Evolutionary conservation across 2,329 filamentous ascomycete genomes (phyloP).

Genomic region (Chrysoporthe deuterocubensis): DNA sequence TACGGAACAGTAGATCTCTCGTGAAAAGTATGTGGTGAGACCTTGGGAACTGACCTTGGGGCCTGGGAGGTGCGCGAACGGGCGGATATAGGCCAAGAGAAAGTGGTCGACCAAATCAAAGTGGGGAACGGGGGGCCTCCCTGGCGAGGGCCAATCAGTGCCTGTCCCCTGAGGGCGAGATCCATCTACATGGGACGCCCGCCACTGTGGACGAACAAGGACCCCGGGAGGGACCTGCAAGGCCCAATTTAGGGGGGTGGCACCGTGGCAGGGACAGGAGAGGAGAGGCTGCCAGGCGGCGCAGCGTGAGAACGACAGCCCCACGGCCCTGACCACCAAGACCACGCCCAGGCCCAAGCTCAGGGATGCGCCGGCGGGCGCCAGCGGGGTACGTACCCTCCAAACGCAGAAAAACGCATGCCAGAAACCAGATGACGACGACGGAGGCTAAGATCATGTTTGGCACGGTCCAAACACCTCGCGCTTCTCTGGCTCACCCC

Average conservation of each 20-base stretch:
- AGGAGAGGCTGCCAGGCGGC: background rate
- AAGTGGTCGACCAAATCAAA: slow-evolving; percentile 20
- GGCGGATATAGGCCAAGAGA: slow-evolving; percentile 16
- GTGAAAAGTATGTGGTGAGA: slow-evolving; percentile 14
- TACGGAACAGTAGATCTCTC: slow-evolving; percentile 12
- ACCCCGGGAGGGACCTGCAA: background rate
- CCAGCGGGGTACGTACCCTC: background rate
- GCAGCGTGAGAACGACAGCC: slow-evolving; percentile 1
- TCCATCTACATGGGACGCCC: slow-evolving; percentile 23
- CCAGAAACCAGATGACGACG: background rate
- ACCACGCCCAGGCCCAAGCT: background rate
- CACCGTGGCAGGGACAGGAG: slow-evolving; percentile 6
- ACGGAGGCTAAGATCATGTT: background rate
- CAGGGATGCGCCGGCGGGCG: background rate
- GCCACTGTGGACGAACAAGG: background rate
- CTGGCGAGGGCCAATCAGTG: slow-evolving; percentile 23
- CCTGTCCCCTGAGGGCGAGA: background rate
- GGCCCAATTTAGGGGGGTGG: background rate
- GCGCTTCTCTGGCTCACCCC: background rate
- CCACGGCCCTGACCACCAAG: slow-evolving; percentile 9
- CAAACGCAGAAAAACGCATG: background rate
- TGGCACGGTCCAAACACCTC: background rate
- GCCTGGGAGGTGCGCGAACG: background rate
- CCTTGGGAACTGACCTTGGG: slow-evolving; percentile 13
- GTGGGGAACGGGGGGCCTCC: slow-evolving; percentile 14